Evolutionary conservation across 179 eudicot species (phyloP).

Genomic region (Heliamphora pulchella): DNA sequence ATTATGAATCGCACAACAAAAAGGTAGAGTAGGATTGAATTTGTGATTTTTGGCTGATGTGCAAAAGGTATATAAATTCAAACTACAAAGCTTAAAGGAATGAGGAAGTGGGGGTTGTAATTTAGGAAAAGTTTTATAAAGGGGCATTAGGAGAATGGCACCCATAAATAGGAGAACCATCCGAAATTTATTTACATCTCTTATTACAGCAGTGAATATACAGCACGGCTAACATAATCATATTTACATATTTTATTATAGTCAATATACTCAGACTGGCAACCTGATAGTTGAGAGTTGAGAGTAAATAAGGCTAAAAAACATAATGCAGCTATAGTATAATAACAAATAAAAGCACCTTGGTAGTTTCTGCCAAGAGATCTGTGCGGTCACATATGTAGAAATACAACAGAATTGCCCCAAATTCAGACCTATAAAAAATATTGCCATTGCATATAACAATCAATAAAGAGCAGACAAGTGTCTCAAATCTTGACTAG

Average conservation of each 20-base stretch:
- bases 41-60: no score
- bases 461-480: neutral
- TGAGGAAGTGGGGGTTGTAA: no score
- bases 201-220: neutral
- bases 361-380: constrained; percentile 46
- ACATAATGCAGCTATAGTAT: neutral
- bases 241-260: neutral
- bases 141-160: no score
- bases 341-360: constrained; percentile 32
- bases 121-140: no score
- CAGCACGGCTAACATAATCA: neutral
- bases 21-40: no score
- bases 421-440: constrained; percentile 48
- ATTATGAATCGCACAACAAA: no score
- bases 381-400: constrained; percentile 66
- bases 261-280: neutral
- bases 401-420: constrained; percentile 43
- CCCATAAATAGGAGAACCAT: no score
- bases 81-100: no score
- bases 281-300: neutral
- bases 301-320: neutral
- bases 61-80: no score
- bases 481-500: neutral
- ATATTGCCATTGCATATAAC: neutral
- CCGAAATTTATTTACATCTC: neutral